phyloP scores from a whole-genome alignment of 2,329 filamentous ascomycete species.

The Hymenoscyphus fructigenus region DNA sequence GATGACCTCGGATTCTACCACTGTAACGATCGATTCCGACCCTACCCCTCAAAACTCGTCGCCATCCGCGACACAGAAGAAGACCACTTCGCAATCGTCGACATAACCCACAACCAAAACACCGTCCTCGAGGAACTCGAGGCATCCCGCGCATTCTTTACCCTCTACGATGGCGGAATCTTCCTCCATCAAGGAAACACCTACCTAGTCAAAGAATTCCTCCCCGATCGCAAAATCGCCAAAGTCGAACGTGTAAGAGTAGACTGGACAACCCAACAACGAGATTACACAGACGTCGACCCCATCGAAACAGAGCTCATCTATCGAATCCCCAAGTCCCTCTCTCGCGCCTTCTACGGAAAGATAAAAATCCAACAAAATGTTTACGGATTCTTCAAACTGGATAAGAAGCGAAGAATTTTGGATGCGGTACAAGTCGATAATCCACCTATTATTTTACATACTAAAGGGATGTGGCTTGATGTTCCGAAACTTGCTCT shows the following conservation, averaged over 20 bases:
- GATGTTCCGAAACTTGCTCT: conserved; percentile 81
- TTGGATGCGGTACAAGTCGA: conserved; percentile 91
- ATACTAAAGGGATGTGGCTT: conserved; percentile 91
- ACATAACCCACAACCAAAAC: conserved; percentile 80
- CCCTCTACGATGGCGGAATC: conserved; percentile 93
- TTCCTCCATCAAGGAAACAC: conserved; percentile 95
- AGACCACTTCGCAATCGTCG: conserved; percentile 90
- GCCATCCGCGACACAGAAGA: conserved; percentile 87
- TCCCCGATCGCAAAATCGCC: conserved; percentile 75
- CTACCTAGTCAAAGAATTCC: conserved; percentile 88
- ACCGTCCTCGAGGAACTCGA: conserved; percentile 93
- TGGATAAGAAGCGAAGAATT: conserved; percentile 82
- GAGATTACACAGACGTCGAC: conserved; percentile 92
- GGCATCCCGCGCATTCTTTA: conserved; percentile 90
- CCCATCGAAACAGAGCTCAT: conserved; percentile 90
- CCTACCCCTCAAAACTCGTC: conserved; percentile 78
- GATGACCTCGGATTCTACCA: conserved; percentile 85
- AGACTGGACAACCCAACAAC: conserved; percentile 91
- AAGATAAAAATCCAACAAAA: conserved; percentile 81
- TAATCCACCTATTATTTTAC: conserved; percentile 83
- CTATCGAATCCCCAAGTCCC: conserved; percentile 62
- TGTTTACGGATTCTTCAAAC: conserved; percentile 96
- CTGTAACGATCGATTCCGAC: conserved; percentile 83
- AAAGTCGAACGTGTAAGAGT: conserved; percentile 87
- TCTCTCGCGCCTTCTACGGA: conserved; percentile 78